Base-by-base conservation (phyloP, 2,329 filamentous ascomycete species). In the Hypoxylon sp. region DNA sequence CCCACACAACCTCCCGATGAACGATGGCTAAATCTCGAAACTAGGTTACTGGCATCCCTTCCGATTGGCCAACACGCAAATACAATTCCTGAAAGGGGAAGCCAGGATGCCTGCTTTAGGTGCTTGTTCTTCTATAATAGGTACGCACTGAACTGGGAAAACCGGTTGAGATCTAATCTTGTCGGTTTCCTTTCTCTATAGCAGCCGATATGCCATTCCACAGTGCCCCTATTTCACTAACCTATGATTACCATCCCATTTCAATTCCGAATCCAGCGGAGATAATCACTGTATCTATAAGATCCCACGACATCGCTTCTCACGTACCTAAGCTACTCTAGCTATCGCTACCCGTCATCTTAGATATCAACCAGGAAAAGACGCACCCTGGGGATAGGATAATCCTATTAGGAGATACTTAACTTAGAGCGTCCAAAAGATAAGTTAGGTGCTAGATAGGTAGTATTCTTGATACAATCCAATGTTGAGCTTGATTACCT, bases 71-170 rank as follows among this genome's bases (percentile, higher is more conserved):
- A 17, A 11, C 24, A 39, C 29, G 29, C 11, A 29, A 39, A 58
- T 58, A 37, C 37, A 22, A 39, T 55, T 59, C 65, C 65, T 51
- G 50, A 67, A 67, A 55, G 19, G 65, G 65, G 56, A 67, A 53
- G 48, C 55, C 47, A 62, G 56, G 50, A 26, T 57, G 31, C 1
- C 11, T 29, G 47, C 37, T 50, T 24, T 31, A 31, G 10, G 26
- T 26, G 11, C 39, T 46, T 17, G 26, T 37, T 24, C 9, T 10
- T 35, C 37, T 39, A 47, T 11, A 33, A n/a, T n/a, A n/a, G n/a
- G 35, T 35, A 39, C 17, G 42, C 39, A 56, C 53, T 19, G 53
- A 29, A 9, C 37, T n/a, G 35, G 35, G 11, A 35, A 10, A 42
- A 5, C 37, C 17, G 22, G 19, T 31, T 5, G 13, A 10, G 31